Conservation (phyloP, 352 stramenopile species). For the Phytopythium chamaehyphon region DNA sequence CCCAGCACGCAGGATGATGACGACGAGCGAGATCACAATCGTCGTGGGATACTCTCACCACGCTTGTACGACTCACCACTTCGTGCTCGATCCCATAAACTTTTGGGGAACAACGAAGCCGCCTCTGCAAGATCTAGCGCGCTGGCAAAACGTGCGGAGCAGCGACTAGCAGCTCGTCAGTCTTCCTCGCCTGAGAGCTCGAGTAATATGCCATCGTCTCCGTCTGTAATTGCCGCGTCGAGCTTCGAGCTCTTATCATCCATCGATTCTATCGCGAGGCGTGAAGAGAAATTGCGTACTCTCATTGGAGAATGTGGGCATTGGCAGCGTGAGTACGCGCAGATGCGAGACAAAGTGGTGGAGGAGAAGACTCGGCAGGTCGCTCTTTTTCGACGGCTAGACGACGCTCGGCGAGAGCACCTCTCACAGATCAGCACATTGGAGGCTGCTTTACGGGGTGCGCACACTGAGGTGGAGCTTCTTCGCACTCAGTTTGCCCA, state of each 20-base stretch:
- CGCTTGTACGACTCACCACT: conserved; percentile 21
- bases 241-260: conserved; percentile 2
- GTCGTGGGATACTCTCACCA: conserved; percentile 9
- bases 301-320: conserved; percentile 12
- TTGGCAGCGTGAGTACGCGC: conserved; percentile 21
- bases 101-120: conserved; percentile 5
- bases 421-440: conserved; percentile 12
- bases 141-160: conserved; percentile 5
- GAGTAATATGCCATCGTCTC: neutral
- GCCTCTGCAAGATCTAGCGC: neutral
- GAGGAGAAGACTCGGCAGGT: conserved; percentile 27
- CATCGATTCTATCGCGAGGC: conserved; percentile 4
- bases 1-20: neutral
- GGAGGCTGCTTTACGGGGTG: conserved; percentile 13
- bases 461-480: conserved; percentile 19
- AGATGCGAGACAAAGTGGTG: conserved; percentile 28
- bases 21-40: neutral
- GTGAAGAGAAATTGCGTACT: conserved; percentile 18
- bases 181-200: no score
- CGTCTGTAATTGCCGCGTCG: neutral
- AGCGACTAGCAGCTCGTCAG: neutral
- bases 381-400: conserved; percentile 21
- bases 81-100: conserved; percentile 6
- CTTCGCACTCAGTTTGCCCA: conserved; percentile 19
- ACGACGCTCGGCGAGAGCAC: conserved; percentile 14